A percentile compares a stretch with the other conserved stretches of the same genome.
Conservation (phyloP, 129 eudicot species). For the Centella asiatica region DNA sequence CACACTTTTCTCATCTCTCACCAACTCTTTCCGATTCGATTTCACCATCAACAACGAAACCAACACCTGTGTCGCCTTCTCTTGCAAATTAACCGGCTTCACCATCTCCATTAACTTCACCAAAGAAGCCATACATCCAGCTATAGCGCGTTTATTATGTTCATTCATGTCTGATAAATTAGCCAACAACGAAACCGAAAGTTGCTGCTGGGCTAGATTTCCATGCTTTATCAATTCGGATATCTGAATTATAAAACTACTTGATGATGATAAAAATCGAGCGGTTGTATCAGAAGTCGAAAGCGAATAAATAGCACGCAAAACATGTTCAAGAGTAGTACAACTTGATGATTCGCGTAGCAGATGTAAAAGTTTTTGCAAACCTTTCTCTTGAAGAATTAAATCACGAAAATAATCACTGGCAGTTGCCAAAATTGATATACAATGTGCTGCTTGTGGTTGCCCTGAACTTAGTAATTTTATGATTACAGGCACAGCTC, state of each 20-base stretch:
- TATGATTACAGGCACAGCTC: conserved; percentile 53
- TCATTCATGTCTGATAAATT: conserved; percentile 46
- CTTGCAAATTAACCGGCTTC: conserved; percentile 66
- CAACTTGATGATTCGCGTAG: conserved; percentile 49
- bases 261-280: conserved; percentile 39
- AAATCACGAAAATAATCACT: conserved; percentile 40
- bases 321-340: conserved; percentile 53
- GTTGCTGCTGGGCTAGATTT: conserved; percentile 46
- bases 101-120: conserved; percentile 55
- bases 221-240: conserved; percentile 53
- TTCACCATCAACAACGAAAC: conserved; percentile 42
- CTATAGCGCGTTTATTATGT: conserved; percentile 42
- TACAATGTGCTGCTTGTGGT: conserved; percentile 55
- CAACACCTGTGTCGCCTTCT: conserved; percentile 45
- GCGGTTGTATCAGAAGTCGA: conserved; percentile 41
- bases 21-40: conserved; percentile 66
- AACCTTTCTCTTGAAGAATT: conserved; percentile 46
- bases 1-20: conserved; percentile 72
- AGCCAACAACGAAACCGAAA: conserved; percentile 41
- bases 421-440: conserved; percentile 49
- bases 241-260: conserved; percentile 38
- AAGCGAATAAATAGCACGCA: conserved; percentile 57
- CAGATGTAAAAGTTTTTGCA: conserved; percentile 44
- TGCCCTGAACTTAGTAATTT: conserved; percentile 42
- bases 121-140: conserved; percentile 62